Evolutionary conservation across 2,329 filamentous ascomycete genomes (phyloP), one percentile per base, ranked within the genome.

Genomic region (Chaetothyriales sp.): DNA sequence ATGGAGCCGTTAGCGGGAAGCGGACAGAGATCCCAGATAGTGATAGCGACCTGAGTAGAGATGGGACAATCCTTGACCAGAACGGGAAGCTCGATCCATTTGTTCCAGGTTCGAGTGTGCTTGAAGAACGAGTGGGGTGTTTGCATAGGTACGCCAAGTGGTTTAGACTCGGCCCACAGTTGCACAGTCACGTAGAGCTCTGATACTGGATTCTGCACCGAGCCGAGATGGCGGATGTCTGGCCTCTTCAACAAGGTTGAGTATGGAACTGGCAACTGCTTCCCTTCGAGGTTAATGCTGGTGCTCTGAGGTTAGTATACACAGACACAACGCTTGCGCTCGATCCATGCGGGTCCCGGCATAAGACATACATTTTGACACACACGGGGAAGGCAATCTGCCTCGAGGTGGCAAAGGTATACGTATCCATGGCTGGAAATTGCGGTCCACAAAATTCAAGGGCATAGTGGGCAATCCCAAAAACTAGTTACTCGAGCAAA

Each of bases 111-210:
- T 53, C 63, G 61, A 28, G 53, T 81, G 37, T 77, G 78, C 65
- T 89, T 88, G 66, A 98, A 97, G 6, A 87, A 73, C 64, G 89
- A 95, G 70, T 97, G 97, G 20, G 88, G 79, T 2, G 92, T 98
- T 67, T 97, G 90, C 9, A 94, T 78, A 0, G 89, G 86, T 1
- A 97, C 86, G 0, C 89, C 94, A 60, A 98, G 72, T 37, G 90
- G 89, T 66, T 98, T 98, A 25, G 89, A 95, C 62, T 94, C 89
- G 10, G 89, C 87, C 85, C 90, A 98, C 62, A 97, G 78, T 68
- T 97, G 92, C 7, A 84, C 85, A 0, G 89, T 95, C 47, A 94
- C 83, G 64, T 90, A 95, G 47, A 98, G 82, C 66, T 98, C 92
- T 29, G 59, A 61, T 22, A 89, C 95, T 0, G 83, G 74, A 67